phyloP scores from a whole-genome alignment of 202 grass and related monocot species.

The Panicum hallii region DNA sequence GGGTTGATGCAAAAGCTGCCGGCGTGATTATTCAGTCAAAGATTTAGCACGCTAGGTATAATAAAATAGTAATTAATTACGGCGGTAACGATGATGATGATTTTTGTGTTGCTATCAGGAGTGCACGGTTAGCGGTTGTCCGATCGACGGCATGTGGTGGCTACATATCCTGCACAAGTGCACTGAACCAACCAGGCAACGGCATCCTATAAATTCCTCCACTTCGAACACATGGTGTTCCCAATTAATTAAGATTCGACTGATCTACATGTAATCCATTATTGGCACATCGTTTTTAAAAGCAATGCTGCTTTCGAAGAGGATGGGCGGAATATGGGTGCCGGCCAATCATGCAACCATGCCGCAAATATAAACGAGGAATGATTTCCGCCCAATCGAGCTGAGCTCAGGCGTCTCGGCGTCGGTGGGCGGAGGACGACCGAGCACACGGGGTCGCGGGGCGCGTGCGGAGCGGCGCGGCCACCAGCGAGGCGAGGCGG shows the following conservation, averaged over 20 bases:
- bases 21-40: conserved; percentile 41
- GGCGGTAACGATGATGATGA: not conserved
- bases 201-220: not conserved
- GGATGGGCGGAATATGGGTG: not conserved
- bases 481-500: too few relatives aligned
- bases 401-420: too few relatives aligned
- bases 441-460: too few relatives aligned
- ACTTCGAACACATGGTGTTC: not conserved
- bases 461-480: too few relatives aligned
- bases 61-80: not conserved
- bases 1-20: not conserved
- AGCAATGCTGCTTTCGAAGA: not conserved
- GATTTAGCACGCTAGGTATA: not conserved
- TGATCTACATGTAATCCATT: not conserved
- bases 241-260: not conserved
- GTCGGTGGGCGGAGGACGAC: too few relatives aligned
- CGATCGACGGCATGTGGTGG: not conserved
- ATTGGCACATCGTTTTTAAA: not conserved
- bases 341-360: not conserved
- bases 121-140: not conserved
- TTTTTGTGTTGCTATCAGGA: not conserved
- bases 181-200: not conserved
- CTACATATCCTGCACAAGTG: not conserved
- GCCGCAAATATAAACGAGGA: not conserved
- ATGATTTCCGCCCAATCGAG: not conserved